phyloP scores from a whole-genome alignment of 805 yeast genomes.

The Metschnikowia lachancei region DNA sequence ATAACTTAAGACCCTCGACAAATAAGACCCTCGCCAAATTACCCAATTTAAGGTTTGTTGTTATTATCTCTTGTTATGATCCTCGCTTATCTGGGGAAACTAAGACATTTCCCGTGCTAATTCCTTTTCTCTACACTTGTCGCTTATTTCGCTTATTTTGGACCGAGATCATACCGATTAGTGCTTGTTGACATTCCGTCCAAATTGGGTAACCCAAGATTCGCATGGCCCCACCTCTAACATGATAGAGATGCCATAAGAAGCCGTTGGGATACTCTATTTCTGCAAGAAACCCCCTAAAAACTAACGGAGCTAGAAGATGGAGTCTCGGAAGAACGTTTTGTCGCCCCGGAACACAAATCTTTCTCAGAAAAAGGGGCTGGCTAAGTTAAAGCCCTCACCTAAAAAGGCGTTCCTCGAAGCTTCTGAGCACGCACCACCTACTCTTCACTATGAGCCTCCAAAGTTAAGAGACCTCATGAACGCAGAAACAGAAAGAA shows the following conservation, averaged over 20 bases:
- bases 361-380: constrained; percentile 50
- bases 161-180: too few species aligned
- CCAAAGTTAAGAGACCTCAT: not conserved
- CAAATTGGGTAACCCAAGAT: constrained; percentile 9
- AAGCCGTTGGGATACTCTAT: not conserved
- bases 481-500: constrained; percentile 8
- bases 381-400: constrained; percentile 12
- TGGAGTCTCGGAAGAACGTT: constrained; percentile 3
- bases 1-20: too few species aligned
- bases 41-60: too few species aligned
- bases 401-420: constrained; percentile 5
- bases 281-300: not conserved
- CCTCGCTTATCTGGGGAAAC: too few species aligned
- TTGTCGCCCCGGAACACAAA: constrained; percentile 27
- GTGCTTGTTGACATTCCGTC: constrained; percentile 11
- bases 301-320: not conserved
- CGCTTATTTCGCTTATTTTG: too few species aligned
- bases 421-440: not conserved
- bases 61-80: too few species aligned
- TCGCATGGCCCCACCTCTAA: constrained; percentile 2
- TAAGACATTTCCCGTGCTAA: too few species aligned
- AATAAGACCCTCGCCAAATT: too few species aligned
- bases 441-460: constrained; percentile 2
- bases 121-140: too few species aligned
- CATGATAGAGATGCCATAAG: not conserved